Base-by-base conservation (phyloP, 2,329 filamentous ascomycete genomes). In the Penicillium sp. region DNA sequence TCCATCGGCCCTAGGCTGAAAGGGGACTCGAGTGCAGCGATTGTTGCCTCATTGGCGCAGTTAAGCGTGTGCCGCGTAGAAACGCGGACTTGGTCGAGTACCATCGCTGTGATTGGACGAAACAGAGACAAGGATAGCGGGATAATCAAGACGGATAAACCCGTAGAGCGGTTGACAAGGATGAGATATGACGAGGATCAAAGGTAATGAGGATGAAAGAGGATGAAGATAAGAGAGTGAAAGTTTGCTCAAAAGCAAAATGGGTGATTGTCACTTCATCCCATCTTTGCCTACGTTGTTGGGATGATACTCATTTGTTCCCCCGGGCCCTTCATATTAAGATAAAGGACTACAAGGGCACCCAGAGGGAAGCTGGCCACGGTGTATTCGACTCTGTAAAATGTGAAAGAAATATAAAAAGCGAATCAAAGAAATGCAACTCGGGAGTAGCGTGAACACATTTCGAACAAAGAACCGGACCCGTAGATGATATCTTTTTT, bases 41-140 rank as follows among this genome's bases (percentile, higher is more conserved):
- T 5, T 29, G 31, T 50, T n/a, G 45, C 52, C 6, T 43, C 52
- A 29, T 49, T 54, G 26, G 38, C 45, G 22, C 52, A 54, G 37
- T 50, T 40, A 31, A 54, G 44, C 26, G 52, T 54, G 38, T 50
- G 44, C 16, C 52, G 52, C 29, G 37, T 54, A 10, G 45, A 22
- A 18, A 54, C 45, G 37, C 37, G 37, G 13, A 54, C 52, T 14
- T 24, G 45, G 10, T 54, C 38, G 9, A 48, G 26, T 14, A 26
- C 29, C 44, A 54, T 54, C n/a, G 2, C 22, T 22, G 26, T 20
- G 5, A 39, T 53, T 38, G 43, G 42, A 47, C 3, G 7, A 31
- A n/a, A 4, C 24, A 42, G 18, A 9, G 9, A 16, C 18, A 40
- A n/a, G 1, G 18, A 29, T 20, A 29, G 14, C 16, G 26, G 4